A percentile compares a stretch with the other conserved stretches of the same genome.
Conservation (phyloP, 1,284 basidiomycete genomes). For the Cryptococcus sp. region DNA sequence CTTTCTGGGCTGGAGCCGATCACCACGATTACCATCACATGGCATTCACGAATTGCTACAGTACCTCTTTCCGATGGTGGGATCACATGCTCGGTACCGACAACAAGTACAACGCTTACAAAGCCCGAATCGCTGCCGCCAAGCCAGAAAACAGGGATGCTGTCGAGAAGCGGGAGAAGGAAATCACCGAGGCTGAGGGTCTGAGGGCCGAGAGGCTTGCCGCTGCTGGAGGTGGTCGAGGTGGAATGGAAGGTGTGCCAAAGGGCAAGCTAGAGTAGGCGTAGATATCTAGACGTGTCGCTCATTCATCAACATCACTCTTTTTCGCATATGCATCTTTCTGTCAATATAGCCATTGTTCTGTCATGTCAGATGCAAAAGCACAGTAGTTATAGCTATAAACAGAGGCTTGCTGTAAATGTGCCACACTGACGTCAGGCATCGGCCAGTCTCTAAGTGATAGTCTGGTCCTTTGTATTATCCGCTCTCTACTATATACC, state of each 20-base stretch:
- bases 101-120: slow-evolving; percentile 71
- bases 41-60: slow-evolving; percentile 60
- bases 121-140: slow-evolving; percentile 56
- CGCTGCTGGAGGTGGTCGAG: slow-evolving; percentile 38
- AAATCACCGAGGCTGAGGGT: slow-evolving; percentile 65
- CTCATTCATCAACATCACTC: no score
- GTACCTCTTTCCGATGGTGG: slow-evolving; percentile 89
- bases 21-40: slow-evolving; percentile 93
- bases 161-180: slow-evolving; percentile 51
- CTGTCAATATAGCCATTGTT: no score
- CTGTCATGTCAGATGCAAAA: no score
- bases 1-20: slow-evolving; percentile 98
- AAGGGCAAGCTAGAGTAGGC: slow-evolving; percentile 20
- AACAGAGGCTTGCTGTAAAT: no score
- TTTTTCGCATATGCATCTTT: no score
- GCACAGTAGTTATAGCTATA: no score
- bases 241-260: slow-evolving; percentile 23
- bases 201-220: slow-evolving; percentile 64
- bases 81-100: slow-evolving; percentile 83
- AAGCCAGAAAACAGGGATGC: slow-evolving; percentile 51
- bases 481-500: no score
- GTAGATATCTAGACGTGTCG: not conserved
- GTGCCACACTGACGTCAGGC: no score
- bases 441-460: no score
- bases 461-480: no score